Evolutionary conservation across 176 grass and related monocot species (phyloP), one percentile per base, ranked within the genome.

Genomic region (Echinochloa phyllopogon): DNA sequence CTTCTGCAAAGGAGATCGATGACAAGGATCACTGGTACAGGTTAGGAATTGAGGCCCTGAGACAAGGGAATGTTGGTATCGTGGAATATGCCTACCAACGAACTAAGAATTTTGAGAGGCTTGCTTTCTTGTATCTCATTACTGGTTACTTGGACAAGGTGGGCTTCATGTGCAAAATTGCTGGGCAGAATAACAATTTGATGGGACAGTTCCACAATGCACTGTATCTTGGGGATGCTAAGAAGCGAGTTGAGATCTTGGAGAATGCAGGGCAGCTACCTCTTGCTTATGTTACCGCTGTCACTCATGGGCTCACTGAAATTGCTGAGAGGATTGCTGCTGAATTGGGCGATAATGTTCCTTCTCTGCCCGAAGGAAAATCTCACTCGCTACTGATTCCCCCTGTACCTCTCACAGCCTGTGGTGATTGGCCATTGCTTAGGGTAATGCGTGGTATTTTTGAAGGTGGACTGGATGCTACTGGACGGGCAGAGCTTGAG

Each of bases 161-260:
- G 52, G 89, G 91, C 2, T 96, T 96, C 63, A 96, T 99, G 96
- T 83, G 89, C 36, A 99, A 84, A 61, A 99, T 99, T 81, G 96
- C 94, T 79, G 96, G 89, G 21, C 94, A 96, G 55, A 96, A 91
- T 45, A 94, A 96, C 83, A 94, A 99, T 78, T 74, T 99, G 52
- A 99, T 99, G 96, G 93, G 96, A 21, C 96, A 94, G 52, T 99
- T 99, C 78, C 96, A 99, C 78, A 99, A 96, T 84, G 89, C 96
- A 37, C 43, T 99, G 81, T 99, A 99, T 90, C 92, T 99, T 75
- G 96, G 96, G 23, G 96, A 99, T 83, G 81, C 91, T 74, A 71
- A 73, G 53, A 94, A 99, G 80, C 86, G 96, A 53, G 91, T 92
- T 74, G 94, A 94, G 24, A 99, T 99, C 39, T 84, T 99, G 76